phyloP scores from a whole-genome alignment of 306 rosid genomes.

The Biancaea sappan region DNA sequence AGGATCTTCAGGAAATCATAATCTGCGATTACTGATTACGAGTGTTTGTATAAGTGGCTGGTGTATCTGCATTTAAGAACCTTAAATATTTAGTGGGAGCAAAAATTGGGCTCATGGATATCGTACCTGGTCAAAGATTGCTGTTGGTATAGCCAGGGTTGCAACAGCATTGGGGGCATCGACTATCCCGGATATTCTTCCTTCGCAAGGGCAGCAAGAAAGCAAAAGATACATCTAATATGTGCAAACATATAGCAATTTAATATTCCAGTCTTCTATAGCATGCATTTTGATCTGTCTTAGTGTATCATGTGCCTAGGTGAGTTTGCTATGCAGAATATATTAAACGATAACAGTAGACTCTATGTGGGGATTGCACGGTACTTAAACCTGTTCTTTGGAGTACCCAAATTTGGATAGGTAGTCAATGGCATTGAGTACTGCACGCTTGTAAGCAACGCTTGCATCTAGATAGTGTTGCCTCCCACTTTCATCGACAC shows the following conservation, averaged over 20 bases:
- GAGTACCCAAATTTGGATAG: slow-evolving; percentile 64
- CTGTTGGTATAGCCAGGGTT: slow-evolving; percentile 65
- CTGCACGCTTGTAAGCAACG: slow-evolving; percentile 73
- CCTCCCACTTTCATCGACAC: slow-evolving; percentile 65
- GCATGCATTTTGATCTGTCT: slow-evolving; percentile 9
- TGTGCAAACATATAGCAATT: slow-evolving; percentile 7
- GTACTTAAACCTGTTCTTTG: slow-evolving; percentile 59
- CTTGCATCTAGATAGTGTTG: slow-evolving; percentile 71
- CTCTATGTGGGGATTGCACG: not conserved
- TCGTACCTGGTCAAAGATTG: slow-evolving; percentile 62
- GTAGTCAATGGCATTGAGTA: slow-evolving; percentile 61
- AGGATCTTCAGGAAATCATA: not conserved
- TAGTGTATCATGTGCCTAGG: not conserved
- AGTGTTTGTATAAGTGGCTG: not conserved
- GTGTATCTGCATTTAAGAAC: slow-evolving; percentile 2
- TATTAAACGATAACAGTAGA: not conserved
- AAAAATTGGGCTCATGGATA: not conserved
- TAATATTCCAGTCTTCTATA: not conserved
- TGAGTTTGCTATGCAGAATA: slow-evolving; percentile 4
- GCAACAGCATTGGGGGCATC: slow-evolving; percentile 68
- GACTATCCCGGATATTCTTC: slow-evolving; percentile 67
- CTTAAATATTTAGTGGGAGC: not conserved
- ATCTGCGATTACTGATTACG: not conserved
- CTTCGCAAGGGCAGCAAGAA: slow-evolving; percentile 71
- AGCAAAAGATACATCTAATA: slow-evolving; percentile 55